Percentiles rank a stretch among this genome's conserved stretches.
These are phyloP conservation scores for Buxus sempervirens DNA, from an alignment of 164 flowering plant genomes.

Conservation along the genomic window DNA sequence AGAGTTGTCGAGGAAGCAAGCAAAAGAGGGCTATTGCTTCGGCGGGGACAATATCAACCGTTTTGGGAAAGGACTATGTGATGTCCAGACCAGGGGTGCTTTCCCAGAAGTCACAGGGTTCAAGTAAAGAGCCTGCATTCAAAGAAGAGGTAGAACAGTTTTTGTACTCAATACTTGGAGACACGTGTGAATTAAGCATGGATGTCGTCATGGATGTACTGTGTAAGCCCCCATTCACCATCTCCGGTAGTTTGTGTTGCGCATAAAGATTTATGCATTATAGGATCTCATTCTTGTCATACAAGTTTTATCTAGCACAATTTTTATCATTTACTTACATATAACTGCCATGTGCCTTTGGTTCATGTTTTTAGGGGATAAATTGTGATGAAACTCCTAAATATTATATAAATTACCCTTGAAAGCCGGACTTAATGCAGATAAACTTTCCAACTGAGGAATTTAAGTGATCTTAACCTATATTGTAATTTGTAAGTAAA, in stretches of 20 bases:
- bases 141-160: conserved; percentile 66
- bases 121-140: conserved; percentile 11
- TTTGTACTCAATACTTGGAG: conserved; percentile 76
- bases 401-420: too few relatives aligned
- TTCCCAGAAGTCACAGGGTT: conserved; percentile 24
- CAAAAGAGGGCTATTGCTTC: conserved; percentile 53
- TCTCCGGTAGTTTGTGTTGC: not conserved
- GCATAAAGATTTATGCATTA: too few relatives aligned
- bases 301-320: too few relatives aligned
- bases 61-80: conserved; percentile 77
- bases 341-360: not conserved
- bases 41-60: conserved; percentile 63
- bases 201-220: conserved; percentile 78
- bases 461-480: too few relatives aligned
- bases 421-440: too few relatives aligned
- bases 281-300: too few relatives aligned
- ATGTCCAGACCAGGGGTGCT: conserved; percentile 22
- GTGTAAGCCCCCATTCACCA: conserved; percentile 49
- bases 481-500: too few relatives aligned
- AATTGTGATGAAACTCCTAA: too few relatives aligned
- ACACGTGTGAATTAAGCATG: conserved; percentile 57
- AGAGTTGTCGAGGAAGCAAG: conserved; percentile 31
- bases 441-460: too few relatives aligned
- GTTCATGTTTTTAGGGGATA: too few relatives aligned
- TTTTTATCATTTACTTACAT: not conserved